Evolutionary conservation across 2,329 filamentous ascomycete genomes (phyloP), one percentile per base, ranked within the genome.

Genomic region (Colletotrichum sp.): DNA sequence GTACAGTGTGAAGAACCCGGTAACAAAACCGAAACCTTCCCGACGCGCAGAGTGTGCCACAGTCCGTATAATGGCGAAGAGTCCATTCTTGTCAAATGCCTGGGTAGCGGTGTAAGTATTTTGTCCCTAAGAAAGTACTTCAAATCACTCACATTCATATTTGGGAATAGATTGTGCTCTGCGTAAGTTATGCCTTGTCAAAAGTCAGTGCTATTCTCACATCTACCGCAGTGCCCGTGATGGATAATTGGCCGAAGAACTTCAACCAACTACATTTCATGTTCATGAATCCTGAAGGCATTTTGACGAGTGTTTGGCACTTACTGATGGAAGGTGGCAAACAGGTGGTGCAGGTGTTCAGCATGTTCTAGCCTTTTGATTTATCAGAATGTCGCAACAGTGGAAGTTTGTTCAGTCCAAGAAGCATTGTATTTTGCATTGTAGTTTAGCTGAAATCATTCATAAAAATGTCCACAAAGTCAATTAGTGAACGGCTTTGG

Each of bases 271-370:
- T 36, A 7, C 16, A 1, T 16, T 39, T 39, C 34, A 39, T 39
- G 34, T 16, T 44, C 1, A 1, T n/a, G 1, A 5, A 44, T 0
- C 0, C 10, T n/a, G 16, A 44, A n/a, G 8, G 16, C 39, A 18
- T 44, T 18, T 18, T 6, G 16, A 18, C 39, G 2, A 44, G 39
- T 44, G 39, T n/a, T 44, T 44, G 16, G 39, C 39, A 44, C 39
- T 2, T n/a, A 44, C 1, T 10, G 39, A 49, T 49, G 18, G 39
- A 49, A 49, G 6, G 9, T n/a, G 18, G 18, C 10, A n/a, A 12
- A 7, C 18, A n/a, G 18, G 5, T 18, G 39, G 9, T 21, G 9
- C 18, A 49, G 9, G 39, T 49, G 18, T n/a, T 12, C 7, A n/a
- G 39, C 7, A 49, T 49, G 18, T 49, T 49, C 9, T 49, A n/a